Base-by-base conservation (phyloP, 2,329 filamentous ascomycete species). In the Epichloe hybrida region DNA sequence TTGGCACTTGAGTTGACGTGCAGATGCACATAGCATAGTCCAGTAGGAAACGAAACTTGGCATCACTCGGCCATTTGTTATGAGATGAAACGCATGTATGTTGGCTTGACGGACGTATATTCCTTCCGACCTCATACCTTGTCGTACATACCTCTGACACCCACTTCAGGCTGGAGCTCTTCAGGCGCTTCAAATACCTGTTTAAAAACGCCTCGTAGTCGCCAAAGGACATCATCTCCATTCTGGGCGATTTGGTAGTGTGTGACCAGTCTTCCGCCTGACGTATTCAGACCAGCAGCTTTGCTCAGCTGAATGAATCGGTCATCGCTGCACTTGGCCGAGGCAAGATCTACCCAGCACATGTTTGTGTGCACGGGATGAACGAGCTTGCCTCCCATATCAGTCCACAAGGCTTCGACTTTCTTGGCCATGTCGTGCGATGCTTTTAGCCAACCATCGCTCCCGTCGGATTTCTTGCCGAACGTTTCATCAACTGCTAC, bases 321-420 rank as follows among this genome's bases (percentile, higher is more conserved):
- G 50, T 62, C 62, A 5, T 48, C 54, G 13, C 63, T 62, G 54
- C 72, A 70, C 2, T 78, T 77, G 11, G 78, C 76, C 1, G 75
- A 74, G 34, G 80, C 75, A 15, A 93, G 69, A 64, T 94, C 83
- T 52, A 94, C 61, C 88, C 87, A 95, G 36, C 88, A 80, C 86
- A 95, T 94, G 68, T 95, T 95, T n/a, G 88, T 94, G 62, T 95
- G 83, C 1, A 86, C 83, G 0, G 85, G 83, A 53, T 83, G 73
- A 20, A 74, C 66, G 51, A 88, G 67, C 66, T 77, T 79, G 1
- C 88, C 88, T 4, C 88, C 88, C 48, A 82, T 71, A 15, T 68
- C 69, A 5, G 72, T 76, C 88, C 88, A 95, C 56, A 85, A 65
- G n/a, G 71, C 71, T 75, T 84, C 87, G 41, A 84, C 68, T 57